Conservation (phyloP, 805 yeast genomes). For the Naumovozyma baii region DNA sequence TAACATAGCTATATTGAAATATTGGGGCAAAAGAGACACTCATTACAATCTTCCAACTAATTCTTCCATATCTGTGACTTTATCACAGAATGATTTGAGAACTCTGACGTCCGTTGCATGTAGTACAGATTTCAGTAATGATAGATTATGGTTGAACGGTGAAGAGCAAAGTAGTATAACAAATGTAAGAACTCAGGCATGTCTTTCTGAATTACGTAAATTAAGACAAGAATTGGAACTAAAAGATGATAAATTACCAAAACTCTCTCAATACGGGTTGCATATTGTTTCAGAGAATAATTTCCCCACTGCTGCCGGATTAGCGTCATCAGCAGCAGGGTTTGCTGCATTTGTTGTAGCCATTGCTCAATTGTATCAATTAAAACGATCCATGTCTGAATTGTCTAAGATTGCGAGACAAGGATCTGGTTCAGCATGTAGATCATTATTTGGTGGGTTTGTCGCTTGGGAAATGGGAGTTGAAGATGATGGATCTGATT, state of each 20-base stretch:
- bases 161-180: conserved; percentile 53
- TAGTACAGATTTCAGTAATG: conserved; percentile 44
- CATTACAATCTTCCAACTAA: conserved; percentile 87
- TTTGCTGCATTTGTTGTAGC: conserved; percentile 91
- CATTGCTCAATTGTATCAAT: conserved; percentile 72
- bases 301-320: conserved; percentile 98
- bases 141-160: conserved; percentile 83
- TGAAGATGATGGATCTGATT: conserved; percentile 70
- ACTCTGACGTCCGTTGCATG: conserved; percentile 87
- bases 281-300: conserved; percentile 89
- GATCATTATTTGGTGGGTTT: conserved; percentile 93
- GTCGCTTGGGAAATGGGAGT: conserved; percentile 99
- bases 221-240: conserved; percentile 56
- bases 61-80: conserved; percentile 89
- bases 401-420: conserved; percentile 90
- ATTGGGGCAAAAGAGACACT: conserved; percentile 97
- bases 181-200: conserved; percentile 55
- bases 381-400: conserved; percentile 79
- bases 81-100: conserved; percentile 81
- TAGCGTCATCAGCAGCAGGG: conserved; percentile 97
- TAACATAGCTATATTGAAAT: conserved; percentile 92
- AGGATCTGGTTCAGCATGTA: conserved; percentile 97
- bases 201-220: conserved; percentile 63
- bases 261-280: conserved; percentile 52
- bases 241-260: conserved; percentile 43